Conservation (phyloP, 495 filamentous ascomycete species). For the Hypoxylon intermedium region DNA sequence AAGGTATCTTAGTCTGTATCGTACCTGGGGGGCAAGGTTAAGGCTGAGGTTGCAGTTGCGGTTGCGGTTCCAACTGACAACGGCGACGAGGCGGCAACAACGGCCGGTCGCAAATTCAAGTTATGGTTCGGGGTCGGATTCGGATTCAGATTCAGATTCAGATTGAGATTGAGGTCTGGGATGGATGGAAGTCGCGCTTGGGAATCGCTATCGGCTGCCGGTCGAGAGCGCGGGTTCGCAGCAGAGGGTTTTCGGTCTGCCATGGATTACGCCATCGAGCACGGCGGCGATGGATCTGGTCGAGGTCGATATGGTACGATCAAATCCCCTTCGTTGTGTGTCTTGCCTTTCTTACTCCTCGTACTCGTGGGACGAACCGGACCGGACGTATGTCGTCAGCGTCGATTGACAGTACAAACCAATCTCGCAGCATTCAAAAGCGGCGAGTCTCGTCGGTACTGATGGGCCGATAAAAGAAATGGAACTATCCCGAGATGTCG, state of each 20-base stretch:
- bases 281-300: slow-evolving; percentile 36
- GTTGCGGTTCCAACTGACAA: no score
- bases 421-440: no score
- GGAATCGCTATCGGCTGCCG: slow-evolving; percentile 58
- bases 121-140: no score
- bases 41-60: no score
- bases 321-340: no score
- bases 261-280: slow-evolving; percentile 65
- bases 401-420: slow-evolving; percentile 9
- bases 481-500: no score
- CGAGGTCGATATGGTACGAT: slow-evolving; percentile 22
- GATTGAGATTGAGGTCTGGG: slow-evolving; percentile 25
- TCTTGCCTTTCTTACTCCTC: not conserved
- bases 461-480: not conserved
- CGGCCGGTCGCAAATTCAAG: slow-evolving; percentile 30
- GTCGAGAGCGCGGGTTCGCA: slow-evolving; percentile 60
- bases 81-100: no score
- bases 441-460: no score
- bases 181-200: slow-evolving; percentile 49
- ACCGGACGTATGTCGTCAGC: slow-evolving; percentile 26
- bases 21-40: no score
- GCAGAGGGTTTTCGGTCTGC: slow-evolving; percentile 59
- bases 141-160: no score
- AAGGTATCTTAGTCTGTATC: no score
- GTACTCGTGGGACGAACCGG: slow-evolving; percentile 3